Percentiles rank a stretch among this genome's conserved stretches.
phyloP scores from a whole-genome alignment of 129 eudicot genomes.

The Chrysanthemum makinoi region DNA sequence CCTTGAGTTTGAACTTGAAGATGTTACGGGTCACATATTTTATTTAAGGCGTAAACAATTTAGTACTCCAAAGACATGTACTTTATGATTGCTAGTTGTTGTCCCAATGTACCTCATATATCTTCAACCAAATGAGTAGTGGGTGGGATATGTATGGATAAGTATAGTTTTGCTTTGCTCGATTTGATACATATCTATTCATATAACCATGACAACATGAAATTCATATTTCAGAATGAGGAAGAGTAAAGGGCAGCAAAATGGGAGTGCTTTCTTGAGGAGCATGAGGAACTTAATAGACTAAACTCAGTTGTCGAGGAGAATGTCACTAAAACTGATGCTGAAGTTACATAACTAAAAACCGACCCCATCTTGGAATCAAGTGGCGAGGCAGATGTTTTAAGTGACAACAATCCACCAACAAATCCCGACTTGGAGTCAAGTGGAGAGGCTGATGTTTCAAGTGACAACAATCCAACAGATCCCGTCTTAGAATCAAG shows the following conservation, averaged over 20 bases:
- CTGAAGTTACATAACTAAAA: slow-evolving; percentile 40
- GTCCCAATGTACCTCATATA: neutral
- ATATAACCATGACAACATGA: slow-evolving; percentile 8
- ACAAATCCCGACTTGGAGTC: no score
- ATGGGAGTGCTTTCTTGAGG: slow-evolving; percentile 82
- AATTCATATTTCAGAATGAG: slow-evolving; percentile 58
- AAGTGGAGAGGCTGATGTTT: no score
- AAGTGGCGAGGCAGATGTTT: no score
- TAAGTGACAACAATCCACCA: neutral
- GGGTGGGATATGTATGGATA: neutral
- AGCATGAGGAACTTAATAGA: slow-evolving; percentile 41
- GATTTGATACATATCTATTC: neutral
- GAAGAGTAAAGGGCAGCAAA: slow-evolving; percentile 83
- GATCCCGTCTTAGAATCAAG: slow-evolving; percentile 33
- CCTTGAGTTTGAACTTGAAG: no score
- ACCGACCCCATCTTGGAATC: slow-evolving; percentile 9
- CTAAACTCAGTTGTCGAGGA: slow-evolving; percentile 17
- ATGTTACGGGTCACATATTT: no score
- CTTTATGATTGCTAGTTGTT: neutral
- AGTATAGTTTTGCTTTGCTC: slow-evolving; percentile 10
- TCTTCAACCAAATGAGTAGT: no score
- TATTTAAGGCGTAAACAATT: neutral
- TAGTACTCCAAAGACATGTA: neutral
- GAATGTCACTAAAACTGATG: slow-evolving; percentile 23
- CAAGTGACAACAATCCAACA: slow-evolving; percentile 7